A percentile compares a stretch with the other conserved stretches of the same genome.
Evolutionary conservation across 2,329 filamentous ascomycete species (phyloP).

Genomic region (Cladosporium colombiae): DNA sequence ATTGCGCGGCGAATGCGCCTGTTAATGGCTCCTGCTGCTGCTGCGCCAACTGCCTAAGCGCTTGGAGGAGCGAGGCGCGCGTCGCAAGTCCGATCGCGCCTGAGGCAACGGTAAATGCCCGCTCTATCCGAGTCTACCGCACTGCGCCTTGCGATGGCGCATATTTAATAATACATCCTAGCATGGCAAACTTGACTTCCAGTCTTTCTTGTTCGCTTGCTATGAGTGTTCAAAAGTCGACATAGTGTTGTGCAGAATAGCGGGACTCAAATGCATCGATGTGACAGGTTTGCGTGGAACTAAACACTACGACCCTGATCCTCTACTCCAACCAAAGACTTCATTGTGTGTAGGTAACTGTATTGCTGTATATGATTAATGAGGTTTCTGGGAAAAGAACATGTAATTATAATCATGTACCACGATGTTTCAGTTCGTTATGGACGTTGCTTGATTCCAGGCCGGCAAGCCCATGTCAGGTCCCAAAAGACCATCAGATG

Average conservation of each 20-base stretch:
- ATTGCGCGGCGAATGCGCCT: slow-evolving; percentile 8
- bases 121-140: slow-evolving; percentile 6
- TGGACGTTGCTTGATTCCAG: not conserved
- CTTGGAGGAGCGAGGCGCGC: not conserved
- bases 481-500: not conserved
- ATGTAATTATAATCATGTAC: not conserved
- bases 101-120: slow-evolving; percentile 3
- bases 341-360: not conserved
- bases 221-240: not conserved
- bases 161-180: not conserved
- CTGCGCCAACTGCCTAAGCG: slow-evolving; percentile 2
- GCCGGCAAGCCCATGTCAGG: not conserved
- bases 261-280: not conserved
- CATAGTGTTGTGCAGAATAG: not conserved
- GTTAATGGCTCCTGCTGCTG: slow-evolving; percentile 19
- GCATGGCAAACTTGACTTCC: not conserved
- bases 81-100: not conserved
- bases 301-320: not conserved
- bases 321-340: not conserved
- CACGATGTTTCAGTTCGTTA: not conserved
- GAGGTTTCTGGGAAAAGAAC: not conserved
- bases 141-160: not conserved
- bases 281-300: not conserved
- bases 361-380: not conserved
- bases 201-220: not conserved